Evolutionary conservation across 306 rosid genomes (phyloP), one percentile per base, ranked within the genome.

Genomic region (Prunus padus): DNA sequence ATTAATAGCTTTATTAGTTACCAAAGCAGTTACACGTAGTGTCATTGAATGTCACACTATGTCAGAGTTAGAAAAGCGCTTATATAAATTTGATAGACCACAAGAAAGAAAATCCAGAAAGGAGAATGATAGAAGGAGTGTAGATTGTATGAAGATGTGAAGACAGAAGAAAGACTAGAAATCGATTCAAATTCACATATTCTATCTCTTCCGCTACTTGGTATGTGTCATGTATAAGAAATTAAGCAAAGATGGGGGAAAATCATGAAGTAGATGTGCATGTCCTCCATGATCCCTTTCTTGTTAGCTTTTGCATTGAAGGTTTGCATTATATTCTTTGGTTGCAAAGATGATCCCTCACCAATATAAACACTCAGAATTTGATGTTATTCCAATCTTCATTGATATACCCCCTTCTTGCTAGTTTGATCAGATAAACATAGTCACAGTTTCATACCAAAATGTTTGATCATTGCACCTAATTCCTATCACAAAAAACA

Each of bases 131-230:
- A 33, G n/a, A 20, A 55, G 16, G 26, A 56, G 25, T 45, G 26
- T 9, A 9, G 12, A 55, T 40, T 7, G 3, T 13, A 2, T 9
- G 10, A 57, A 59, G 25, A 42, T 0, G 4, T 9, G 25, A 25
- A 56, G 8, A 0, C 11, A 49, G 5, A 72, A 13, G 10, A 30
- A 19, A 11, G 8, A 61, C 8, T 22, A 26, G 14, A 47, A 62
- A 13, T 49, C 22, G 63, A 74, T 31, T 26, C 44, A 63, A 49
- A 20, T 64, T 63, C 33, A 63, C 52, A 71, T 74, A 74, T 31
- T 22, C 51, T n/a, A 30, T 31, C 19, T 33, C 47, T 31, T 47
- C 63, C 5, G 49, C 31, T 20, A 20, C 37, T 62, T 11, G 59
- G 8, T 30, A 12, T 63, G 33, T 31, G 25, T 14, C 11, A 33